These are phyloP conservation scores for Colletotrichum tofieldiae DNA, from an alignment of 2,329 filamentous ascomycete species.

Conservation along the genomic window DNA sequence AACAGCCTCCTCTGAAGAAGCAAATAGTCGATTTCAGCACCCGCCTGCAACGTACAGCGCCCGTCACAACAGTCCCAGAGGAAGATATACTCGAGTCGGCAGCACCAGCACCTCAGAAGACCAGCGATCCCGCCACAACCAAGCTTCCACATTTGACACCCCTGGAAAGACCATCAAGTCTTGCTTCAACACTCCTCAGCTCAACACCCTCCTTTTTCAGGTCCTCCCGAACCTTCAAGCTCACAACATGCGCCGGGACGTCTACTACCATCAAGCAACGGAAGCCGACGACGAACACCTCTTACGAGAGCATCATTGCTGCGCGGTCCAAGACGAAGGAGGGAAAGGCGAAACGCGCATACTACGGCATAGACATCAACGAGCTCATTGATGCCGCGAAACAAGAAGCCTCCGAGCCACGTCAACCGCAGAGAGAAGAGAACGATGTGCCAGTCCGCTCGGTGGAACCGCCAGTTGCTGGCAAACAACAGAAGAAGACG, in stretches of 20 bases:
- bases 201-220: constrained; percentile 45
- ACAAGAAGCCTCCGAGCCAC: constrained; percentile 66
- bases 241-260: constrained; percentile 72
- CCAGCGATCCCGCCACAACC: background rate
- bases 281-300: constrained; percentile 59
- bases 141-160: background rate
- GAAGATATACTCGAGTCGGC: background rate
- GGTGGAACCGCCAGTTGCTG: constrained; percentile 54
- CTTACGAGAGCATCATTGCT: constrained; percentile 79
- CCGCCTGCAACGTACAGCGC: constrained; percentile 22
- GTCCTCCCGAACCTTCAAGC: constrained; percentile 53
- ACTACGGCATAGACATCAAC: constrained; percentile 95
- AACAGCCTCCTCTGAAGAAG: constrained; percentile 43
- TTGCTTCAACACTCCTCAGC: constrained; percentile 5
- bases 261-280: constrained; percentile 71
- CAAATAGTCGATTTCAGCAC: constrained; percentile 36
- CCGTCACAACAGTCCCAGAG: constrained; percentile 5
- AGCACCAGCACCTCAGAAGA: constrained; percentile 3
- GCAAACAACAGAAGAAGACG: constrained; percentile 64
- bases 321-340: constrained; percentile 77
- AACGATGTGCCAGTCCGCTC: constrained; percentile 57
- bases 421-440: constrained; percentile 45
- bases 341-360: constrained; percentile 80
- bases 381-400: constrained; percentile 81
- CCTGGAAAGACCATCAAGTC: background rate